phyloP scores from a whole-genome alignment of 2,329 filamentous ascomycete genomes.

The Tolypocladium endophyticum region DNA sequence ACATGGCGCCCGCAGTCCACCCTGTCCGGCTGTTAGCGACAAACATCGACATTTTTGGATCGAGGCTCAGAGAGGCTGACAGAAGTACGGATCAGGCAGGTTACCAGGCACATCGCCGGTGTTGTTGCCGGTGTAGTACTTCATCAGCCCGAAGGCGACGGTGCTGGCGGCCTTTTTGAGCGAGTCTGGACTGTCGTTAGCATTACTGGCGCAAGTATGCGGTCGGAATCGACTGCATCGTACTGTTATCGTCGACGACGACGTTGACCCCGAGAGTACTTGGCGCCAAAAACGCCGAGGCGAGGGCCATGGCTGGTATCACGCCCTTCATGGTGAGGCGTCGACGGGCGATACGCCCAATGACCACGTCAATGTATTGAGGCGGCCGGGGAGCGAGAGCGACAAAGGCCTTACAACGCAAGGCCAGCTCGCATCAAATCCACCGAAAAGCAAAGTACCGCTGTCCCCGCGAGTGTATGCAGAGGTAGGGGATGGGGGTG shows the following conservation, averaged over 20 bases:
- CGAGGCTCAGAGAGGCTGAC: conserved; percentile 29
- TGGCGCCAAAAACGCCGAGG: conserved; percentile 5
- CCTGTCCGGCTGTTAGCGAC: conserved; percentile 17
- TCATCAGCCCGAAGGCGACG: conserved; percentile 35
- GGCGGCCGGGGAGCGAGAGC: not conserved
- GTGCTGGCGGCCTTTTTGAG: conserved; percentile 37
- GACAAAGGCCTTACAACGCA: not conserved
- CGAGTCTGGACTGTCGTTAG: conserved; percentile 26
- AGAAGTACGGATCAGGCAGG: conserved; percentile 53
- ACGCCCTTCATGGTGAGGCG: conserved; percentile 1
- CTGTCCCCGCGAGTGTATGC: not conserved
- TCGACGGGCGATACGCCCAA: not conserved
- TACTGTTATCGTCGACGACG: conserved; percentile 21
- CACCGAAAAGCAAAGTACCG: not conserved
- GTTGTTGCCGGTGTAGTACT: conserved; percentile 46
- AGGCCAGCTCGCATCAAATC: not conserved
- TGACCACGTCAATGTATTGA: not conserved
- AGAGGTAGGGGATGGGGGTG: not conserved
- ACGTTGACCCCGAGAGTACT: conserved; percentile 17
- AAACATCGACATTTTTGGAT: not conserved
- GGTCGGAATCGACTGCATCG: not conserved
- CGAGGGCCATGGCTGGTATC: conserved; percentile 2
- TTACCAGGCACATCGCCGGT: conserved; percentile 49
- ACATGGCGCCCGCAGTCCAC: conserved; percentile 68
- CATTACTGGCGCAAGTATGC: not conserved